Conservation (phyloP, 495 filamentous ascomycete genomes). For the Penicillium silybi region DNA sequence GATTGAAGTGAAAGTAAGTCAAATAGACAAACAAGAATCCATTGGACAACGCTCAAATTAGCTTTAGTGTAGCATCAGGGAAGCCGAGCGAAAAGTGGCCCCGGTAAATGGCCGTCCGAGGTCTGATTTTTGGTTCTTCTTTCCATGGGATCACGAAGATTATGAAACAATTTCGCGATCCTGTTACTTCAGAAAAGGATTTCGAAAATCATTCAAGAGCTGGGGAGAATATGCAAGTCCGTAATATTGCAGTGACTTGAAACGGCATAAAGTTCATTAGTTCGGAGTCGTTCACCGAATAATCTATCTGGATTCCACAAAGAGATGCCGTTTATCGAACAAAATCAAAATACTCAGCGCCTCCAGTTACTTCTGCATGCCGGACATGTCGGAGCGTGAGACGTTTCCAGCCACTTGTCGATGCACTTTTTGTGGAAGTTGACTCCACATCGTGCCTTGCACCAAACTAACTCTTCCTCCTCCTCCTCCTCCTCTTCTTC, state of each 20-base stretch:
- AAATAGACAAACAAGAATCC: not conserved
- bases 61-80: not conserved
- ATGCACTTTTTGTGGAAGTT: constrained; percentile 69
- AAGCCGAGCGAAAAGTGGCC: not conserved
- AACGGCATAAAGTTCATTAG: not conserved
- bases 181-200: too few relatives aligned
- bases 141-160: not conserved
- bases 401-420: constrained; percentile 52
- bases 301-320: not conserved
- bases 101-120: not conserved
- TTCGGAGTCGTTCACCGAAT: not conserved
- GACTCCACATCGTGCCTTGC: constrained; percentile 64
- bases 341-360: not conserved
- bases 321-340: not conserved
- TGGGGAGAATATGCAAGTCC: not conserved
- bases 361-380: constrained; percentile 13
- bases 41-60: not conserved
- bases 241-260: not conserved
- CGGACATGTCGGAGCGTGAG: constrained; percentile 11
- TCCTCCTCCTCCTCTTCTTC: not conserved
- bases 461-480: constrained; percentile 56
- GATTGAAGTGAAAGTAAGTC: not conserved
- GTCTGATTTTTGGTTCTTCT: not conserved
- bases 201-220: too few relatives aligned
- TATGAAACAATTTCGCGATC: too few relatives aligned